Evolutionary conservation across 1,284 basidiomycete genomes (phyloP), one percentile per base, ranked within the genome.

Genomic region (Ceratobasidium sp.): DNA sequence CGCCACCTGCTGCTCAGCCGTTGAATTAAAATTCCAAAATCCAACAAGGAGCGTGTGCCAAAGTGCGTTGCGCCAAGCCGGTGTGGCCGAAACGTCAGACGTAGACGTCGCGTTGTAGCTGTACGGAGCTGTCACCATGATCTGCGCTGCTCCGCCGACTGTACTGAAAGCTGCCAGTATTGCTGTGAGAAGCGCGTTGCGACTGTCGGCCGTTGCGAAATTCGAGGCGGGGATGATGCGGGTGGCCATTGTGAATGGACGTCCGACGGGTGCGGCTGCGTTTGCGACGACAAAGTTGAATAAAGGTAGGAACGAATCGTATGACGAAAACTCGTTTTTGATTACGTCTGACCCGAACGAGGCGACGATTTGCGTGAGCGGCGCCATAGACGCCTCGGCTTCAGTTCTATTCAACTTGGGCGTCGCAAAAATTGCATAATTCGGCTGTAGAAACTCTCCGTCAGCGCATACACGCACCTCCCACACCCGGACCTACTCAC

Each of bases 271-370:
- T 39, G 70, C 70, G 10, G 68, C 67, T 40, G 68, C 68, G 33
- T 72, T 78, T 7, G 77, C 68, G 39, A 71, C 58, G 23, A 78
- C 68, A 44, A 72, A 72, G 68, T 64, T 72, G 53, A 78, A 78
- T 12, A 76, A 28, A 9, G 68, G 68, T 46, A 78, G 42, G 60
- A 78, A 72, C 28, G 56, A 49, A 42, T 78, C 68, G 39, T 78
- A 66, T 28, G 68, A 64, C n/a, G 77, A 70, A 63, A 78, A 71
- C 42, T 72, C 63, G 56, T 78, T 78, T 44, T 23, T 66, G 46
- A 71, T 72, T n/a, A 78, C 68, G 23, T 72, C 77, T 15, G 67
- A 70, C 2, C 77, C 77, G 53, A 72, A 71, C n/a, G 67, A 70
- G 6, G 67, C 58, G 20, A 78, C 68, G 53, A 78, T 46, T 20